These are phyloP conservation scores for Gaertneriomyces sp. DNA, from an alignment of 192 early-diverging fungal genomes.

Conservation along the genomic window DNA sequence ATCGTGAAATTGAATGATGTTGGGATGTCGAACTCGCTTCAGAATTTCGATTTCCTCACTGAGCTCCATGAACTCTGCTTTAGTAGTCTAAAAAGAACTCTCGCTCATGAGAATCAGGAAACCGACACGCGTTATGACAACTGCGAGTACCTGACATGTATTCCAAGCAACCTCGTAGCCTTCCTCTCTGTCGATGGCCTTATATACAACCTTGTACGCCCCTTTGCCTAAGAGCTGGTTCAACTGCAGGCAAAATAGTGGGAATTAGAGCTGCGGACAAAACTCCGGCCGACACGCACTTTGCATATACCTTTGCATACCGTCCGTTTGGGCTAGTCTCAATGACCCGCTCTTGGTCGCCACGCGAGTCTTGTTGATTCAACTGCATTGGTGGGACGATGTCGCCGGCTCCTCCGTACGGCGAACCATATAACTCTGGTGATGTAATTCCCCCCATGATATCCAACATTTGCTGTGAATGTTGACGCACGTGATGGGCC, in stretches of 20 bases:
- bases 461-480: slow-evolving; percentile 8
- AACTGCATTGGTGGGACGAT: slow-evolving; percentile 27
- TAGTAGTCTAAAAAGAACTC: slow-evolving; percentile 51
- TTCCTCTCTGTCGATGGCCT: slow-evolving; percentile 52
- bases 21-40: slow-evolving; percentile 73
- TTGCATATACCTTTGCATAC: slow-evolving; percentile 41
- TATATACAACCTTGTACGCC: slow-evolving; percentile 55
- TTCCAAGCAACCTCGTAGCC: slow-evolving; percentile 57
- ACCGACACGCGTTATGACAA: background rate
- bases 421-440: slow-evolving; percentile 28
- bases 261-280: slow-evolving; percentile 3
- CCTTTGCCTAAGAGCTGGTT: slow-evolving; percentile 51
- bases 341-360: slow-evolving; percentile 37
- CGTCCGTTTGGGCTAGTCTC: slow-evolving; percentile 43
- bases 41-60: slow-evolving; percentile 75
- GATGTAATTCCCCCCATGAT: slow-evolving; percentile 12
- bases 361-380: slow-evolving; percentile 16
- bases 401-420: slow-evolving; percentile 22
- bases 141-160: slow-evolving; percentile 43
- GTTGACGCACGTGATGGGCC: slow-evolving; percentile 21
- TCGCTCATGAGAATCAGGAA: background rate
- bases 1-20: slow-evolving; percentile 78
- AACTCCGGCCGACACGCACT: background rate
- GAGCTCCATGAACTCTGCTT: slow-evolving; percentile 68
- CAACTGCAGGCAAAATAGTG: slow-evolving; percentile 21